Evolutionary conservation across 345 rosid species (phyloP), one percentile per base, ranked within the genome.

Genomic region (Streptanthus diversifolius): DNA sequence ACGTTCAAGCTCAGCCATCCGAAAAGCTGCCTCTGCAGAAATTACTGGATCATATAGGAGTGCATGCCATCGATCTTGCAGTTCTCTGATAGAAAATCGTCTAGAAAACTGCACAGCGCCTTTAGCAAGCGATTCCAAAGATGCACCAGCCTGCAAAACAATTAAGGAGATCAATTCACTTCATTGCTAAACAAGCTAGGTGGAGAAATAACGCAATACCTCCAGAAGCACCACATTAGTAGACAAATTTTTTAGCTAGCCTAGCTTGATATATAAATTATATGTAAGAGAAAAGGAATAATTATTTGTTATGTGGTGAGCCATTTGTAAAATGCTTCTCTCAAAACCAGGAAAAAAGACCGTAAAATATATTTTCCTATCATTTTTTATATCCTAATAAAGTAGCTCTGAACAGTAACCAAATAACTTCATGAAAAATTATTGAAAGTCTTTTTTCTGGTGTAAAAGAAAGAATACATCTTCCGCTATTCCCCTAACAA

Each of bases 121-220:
- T 83, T 88, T 95, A 49, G 98, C 99, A 77, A 95, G 91, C 11
- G 98, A 83, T 81, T 95, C 98, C 86, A 95, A 88, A 69, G 95
- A 95, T 80, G 98, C 99, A 59, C 99, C 99, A 12, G 88, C 87
- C 99, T 95, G 80, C 41, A 82, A 82, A 65, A 33, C 35, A 44
- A 70, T 35, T 7, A 54, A 1, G 3, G 15, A 65, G 8, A 12
- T 36, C 19, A 49, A 22, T 30, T 47, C 47, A 67, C 73, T 36
- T 66, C 17, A 43, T 18, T 73, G 33, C 71, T 45, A 35, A 17
- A 21, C 37, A 63, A 40, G 70, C 44, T 21, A 51, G 22, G 57
- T 7, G 14, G 63, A 19, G 45, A 14, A 57, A 68, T 15, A 29
- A n/a, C 37, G 13, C 36, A 58, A 58, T 22, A 45, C 4, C n/a